These are phyloP conservation scores for Lentinula lateritia DNA, from an alignment of 768 basidiomycete species.

Conservation along the genomic window DNA sequence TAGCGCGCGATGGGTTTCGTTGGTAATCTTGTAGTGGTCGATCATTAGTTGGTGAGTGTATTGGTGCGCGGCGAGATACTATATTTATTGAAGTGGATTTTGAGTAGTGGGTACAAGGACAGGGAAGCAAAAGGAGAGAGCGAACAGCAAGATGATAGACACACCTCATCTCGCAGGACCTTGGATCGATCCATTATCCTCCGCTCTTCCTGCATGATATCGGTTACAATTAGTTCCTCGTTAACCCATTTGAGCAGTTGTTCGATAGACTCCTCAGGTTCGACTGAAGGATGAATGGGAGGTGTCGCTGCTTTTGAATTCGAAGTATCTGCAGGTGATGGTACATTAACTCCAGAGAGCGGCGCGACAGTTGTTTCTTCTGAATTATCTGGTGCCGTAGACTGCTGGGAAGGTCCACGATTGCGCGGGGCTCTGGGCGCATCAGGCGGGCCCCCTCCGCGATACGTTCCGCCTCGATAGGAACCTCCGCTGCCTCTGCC, in stretches of 20 bases:
- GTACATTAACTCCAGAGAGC: not conserved
- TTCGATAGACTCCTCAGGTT: not conserved
- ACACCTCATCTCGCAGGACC: not conserved
- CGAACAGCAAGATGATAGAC: not conserved
- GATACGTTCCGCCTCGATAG: not conserved
- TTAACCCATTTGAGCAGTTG: not conserved
- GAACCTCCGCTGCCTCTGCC: not conserved
- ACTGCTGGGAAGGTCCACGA: not conserved
- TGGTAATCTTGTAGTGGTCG: conserved; percentile 38
- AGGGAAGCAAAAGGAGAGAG: conserved; percentile 11
- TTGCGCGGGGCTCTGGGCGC: conserved; percentile 1
- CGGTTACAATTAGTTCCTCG: not conserved
- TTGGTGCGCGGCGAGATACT: conserved; percentile 13
- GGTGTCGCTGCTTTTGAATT: not conserved
- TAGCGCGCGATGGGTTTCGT: conserved; percentile 33
- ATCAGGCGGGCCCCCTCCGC: not conserved
- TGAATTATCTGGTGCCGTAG: not conserved
- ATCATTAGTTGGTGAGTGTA: conserved; percentile 17
- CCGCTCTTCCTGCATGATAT: not conserved
- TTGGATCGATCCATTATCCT: not conserved
- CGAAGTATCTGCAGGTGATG: not conserved
- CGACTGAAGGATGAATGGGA: not conserved
- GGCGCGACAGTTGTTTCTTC: not conserved
- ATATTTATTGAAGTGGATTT: conserved; percentile 18
- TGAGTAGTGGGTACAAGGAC: not conserved